Evolutionary conservation across 192 early-diverging fungal genomes (phyloP).

Genomic region (Entophlyctis luteolus): DNA sequence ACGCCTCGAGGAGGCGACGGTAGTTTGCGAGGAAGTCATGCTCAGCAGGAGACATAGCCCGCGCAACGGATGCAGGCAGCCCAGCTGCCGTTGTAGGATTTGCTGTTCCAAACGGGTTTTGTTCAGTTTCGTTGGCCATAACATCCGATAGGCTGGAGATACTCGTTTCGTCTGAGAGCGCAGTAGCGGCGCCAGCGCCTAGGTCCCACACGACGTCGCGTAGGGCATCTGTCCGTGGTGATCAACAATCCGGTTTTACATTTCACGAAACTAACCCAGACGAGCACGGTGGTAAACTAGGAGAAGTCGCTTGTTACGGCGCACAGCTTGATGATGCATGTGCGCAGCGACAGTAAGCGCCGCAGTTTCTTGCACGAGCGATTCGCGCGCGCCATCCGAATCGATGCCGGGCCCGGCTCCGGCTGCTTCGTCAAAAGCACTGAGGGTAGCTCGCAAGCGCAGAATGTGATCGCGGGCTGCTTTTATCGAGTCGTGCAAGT

Average conservation of each 20-base stretch:
- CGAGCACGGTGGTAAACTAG: slow-evolving; percentile 82
- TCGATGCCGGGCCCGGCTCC: too few relatives aligned
- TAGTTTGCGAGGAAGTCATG: slow-evolving; percentile 63
- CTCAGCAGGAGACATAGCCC: slow-evolving; percentile 53
- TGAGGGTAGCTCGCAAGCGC: background rate
- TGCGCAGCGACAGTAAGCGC: slow-evolving; percentile 32
- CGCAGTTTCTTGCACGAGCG: background rate
- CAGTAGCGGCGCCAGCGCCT: slow-evolving; percentile 44
- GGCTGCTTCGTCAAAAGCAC: too few relatives aligned
- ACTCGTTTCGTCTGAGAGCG: slow-evolving; percentile 29
- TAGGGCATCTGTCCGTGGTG: slow-evolving; percentile 44
- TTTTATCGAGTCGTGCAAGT: slow-evolving; percentile 26
- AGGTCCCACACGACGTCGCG: slow-evolving; percentile 66
- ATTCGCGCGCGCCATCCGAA: too few relatives aligned
- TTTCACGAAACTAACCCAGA: slow-evolving; percentile 21
- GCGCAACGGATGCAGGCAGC: slow-evolving; percentile 37
- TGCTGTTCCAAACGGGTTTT: background rate
- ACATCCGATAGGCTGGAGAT: slow-evolving; percentile 17
- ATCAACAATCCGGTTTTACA: background rate
- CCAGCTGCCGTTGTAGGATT: slow-evolving; percentile 22
- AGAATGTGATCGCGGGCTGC: background rate
- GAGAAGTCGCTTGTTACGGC: slow-evolving; percentile 82
- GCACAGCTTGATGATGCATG: slow-evolving; percentile 56
- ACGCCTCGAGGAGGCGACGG: slow-evolving; percentile 59
- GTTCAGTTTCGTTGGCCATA: background rate